A percentile compares a stretch with the other conserved stretches of the same genome.
These are phyloP conservation scores for Tanacetum coccineum DNA, from an alignment of 129 eudicot genomes.

Conservation along the genomic window DNA sequence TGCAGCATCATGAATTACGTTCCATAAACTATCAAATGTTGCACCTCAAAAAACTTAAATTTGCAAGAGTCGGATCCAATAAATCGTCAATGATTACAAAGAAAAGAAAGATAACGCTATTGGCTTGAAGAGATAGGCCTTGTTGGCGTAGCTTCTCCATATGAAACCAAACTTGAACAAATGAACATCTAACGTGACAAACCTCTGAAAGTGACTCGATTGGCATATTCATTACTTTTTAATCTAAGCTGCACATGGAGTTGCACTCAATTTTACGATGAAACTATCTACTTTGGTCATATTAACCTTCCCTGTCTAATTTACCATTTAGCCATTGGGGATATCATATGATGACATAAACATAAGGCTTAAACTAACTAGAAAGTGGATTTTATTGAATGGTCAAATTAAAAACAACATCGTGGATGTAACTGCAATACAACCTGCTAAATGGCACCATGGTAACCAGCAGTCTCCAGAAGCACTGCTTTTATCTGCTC, in stretches of 20 bases:
- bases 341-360: not conserved
- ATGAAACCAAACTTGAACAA: not conserved
- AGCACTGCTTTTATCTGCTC: conserved; percentile 86
- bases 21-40: no score
- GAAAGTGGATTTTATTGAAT: conserved; percentile 24
- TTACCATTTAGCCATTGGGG: not conserved
- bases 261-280: not conserved
- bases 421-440: conserved; percentile 3
- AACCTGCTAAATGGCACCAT: conserved; percentile 46
- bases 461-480: conserved; percentile 63
- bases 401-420: conserved; percentile 19
- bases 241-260: conserved; percentile 1
- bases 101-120: no score
- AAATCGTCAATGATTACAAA: no score
- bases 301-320: not conserved
- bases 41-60: no score
- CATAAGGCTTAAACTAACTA: not conserved
- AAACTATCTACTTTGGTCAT: not conserved
- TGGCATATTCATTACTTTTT: not conserved
- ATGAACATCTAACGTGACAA: not conserved
- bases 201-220: not conserved
- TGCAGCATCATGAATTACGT: not conserved
- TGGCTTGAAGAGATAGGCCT: no score
- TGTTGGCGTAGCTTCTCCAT: not conserved
- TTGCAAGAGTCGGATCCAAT: no score